Base-by-base conservation (phyloP, 192 early-diverging fungal species). In the Backusella luteola region DNA sequence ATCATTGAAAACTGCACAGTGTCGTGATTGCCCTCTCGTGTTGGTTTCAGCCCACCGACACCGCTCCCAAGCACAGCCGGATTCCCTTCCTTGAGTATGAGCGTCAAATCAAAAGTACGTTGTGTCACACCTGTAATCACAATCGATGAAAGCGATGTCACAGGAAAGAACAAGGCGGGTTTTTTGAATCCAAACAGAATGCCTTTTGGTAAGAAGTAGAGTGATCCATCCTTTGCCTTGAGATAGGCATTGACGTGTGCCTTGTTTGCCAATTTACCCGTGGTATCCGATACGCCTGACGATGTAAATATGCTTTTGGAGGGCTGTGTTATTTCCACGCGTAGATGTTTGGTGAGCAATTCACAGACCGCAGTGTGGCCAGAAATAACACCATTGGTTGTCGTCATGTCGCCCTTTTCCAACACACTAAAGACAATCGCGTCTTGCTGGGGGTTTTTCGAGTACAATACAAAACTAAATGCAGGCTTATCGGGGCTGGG, bases 101-200 rank as follows among this genome's bases (percentile, higher is more conserved):
- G 29, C 2, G 74, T 75, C 68, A 85, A 56, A 59, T 85, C 78
- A 56, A 85, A 85, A 2, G 84, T 85, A 14, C 75, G 82, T n/a
- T 78, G 76, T 2, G 82, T 85, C 7, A 85, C 56, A 42, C 72
- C 52, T 32, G 73, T 79, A 26, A 88, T 77, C 12, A 81, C 76
- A 19, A 76, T 73, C 14, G 78, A 68, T 32, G 39, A 74, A 6
- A 89, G 77, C 3, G 77, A 75, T 0, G 68, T 3, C 19, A 78
- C 70, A 2, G 81, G 86, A 52, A 89, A 71, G 66, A 86, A 85
- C n/a, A 89, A 17, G 34, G 84, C 77, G 4, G 88, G 88, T 42
- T 87, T 88, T 73, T 85, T 87, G 67, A 89, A 85, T 1, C 88
- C 88, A 73, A 84, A 89, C 29, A 89, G 76, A 19, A 89, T 73